Evolutionary conservation across 306 rosid species (phyloP).

Genomic region (Glycine soja): DNA sequence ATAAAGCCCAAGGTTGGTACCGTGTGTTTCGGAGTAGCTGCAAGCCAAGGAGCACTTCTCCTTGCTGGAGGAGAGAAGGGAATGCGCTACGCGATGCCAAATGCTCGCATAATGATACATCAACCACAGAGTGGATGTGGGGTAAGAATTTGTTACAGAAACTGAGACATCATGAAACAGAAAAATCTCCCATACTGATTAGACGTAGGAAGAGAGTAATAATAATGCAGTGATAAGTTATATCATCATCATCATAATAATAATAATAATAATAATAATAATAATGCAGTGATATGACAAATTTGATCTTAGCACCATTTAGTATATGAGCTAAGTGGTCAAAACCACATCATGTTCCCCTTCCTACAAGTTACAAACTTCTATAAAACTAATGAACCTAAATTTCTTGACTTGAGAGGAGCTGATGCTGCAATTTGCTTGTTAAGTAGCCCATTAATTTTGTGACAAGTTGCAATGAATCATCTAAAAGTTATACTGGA

Average conservation of each 20-base stretch:
- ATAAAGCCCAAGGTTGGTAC: slow-evolving; percentile 98
- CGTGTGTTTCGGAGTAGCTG: slow-evolving; percentile 92
- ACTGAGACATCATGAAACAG: slow-evolving; percentile 16
- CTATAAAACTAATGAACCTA: slow-evolving; percentile 12
- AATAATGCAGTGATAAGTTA: neutral
- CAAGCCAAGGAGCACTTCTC: slow-evolving; percentile 96
- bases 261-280: neutral
- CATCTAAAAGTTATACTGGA: slow-evolving; percentile 21
- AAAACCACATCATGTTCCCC: slow-evolving; percentile 6
- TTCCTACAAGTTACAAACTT: neutral
- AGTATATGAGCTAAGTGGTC: slow-evolving; percentile 5
- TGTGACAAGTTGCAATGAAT: slow-evolving; percentile 23
- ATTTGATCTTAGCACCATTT: slow-evolving; percentile 8
- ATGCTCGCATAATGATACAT: slow-evolving; percentile 94
- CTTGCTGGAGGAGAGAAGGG: slow-evolving; percentile 99
- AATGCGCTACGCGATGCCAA: slow-evolving; percentile 98
- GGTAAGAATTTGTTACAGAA: slow-evolving; percentile 59
- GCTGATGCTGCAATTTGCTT: neutral
- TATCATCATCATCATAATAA: neutral
- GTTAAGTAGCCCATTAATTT: neutral
- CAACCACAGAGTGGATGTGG: slow-evolving; percentile 98
- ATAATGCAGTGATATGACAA: neutral
- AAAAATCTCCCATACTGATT: slow-evolving; percentile 21
- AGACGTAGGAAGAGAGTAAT: slow-evolving; percentile 11
- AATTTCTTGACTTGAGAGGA: slow-evolving; percentile 18